Conservation (phyloP, 306 rosid species). For the Mucuna pruriens region DNA sequence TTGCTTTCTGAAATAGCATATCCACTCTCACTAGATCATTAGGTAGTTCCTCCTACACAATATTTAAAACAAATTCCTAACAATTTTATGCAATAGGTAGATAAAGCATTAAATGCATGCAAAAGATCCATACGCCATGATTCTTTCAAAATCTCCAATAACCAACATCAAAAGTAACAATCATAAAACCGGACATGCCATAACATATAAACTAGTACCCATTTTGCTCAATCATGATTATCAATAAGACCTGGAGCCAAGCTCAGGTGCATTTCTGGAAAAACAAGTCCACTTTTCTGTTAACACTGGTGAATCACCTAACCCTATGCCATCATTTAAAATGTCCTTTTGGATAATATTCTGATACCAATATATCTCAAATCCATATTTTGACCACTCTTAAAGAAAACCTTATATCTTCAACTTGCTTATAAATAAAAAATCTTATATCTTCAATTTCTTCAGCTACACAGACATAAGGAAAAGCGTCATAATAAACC, state of each 20-base stretch:
- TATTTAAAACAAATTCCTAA: slow-evolving; percentile 36
- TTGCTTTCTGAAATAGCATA: slow-evolving; percentile 73
- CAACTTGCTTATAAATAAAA: neutral
- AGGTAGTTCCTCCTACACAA: slow-evolving; percentile 83
- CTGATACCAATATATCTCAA: slow-evolving; percentile 6
- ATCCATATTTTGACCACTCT: slow-evolving; percentile 23
- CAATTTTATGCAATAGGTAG: slow-evolving; percentile 20
- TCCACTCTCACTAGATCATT: slow-evolving; percentile 82
- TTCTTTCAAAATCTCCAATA: neutral
- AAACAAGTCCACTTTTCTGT: slow-evolving; percentile 25
- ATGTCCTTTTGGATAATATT: slow-evolving; percentile 23
- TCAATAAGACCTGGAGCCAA: slow-evolving; percentile 22
- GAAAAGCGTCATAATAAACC: neutral
- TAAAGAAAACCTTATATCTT: slow-evolving; percentile 10
- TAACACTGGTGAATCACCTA: slow-evolving; percentile 34
- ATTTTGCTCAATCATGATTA: slow-evolving; percentile 19
- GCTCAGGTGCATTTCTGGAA: slow-evolving; percentile 15
- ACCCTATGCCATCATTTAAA: slow-evolving; percentile 28
- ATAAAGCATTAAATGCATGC: slow-evolving; percentile 26
- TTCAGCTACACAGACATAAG: slow-evolving; percentile 13
- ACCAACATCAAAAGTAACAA: slow-evolving; percentile 17
- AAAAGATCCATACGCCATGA: neutral
- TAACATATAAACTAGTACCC: slow-evolving; percentile 25
- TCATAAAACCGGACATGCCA: neutral
- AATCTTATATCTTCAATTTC: slow-evolving; percentile 17